phyloP scores from a whole-genome alignment of 2,329 filamentous ascomycete species.

The Neofusicoccum parvum region DNA sequence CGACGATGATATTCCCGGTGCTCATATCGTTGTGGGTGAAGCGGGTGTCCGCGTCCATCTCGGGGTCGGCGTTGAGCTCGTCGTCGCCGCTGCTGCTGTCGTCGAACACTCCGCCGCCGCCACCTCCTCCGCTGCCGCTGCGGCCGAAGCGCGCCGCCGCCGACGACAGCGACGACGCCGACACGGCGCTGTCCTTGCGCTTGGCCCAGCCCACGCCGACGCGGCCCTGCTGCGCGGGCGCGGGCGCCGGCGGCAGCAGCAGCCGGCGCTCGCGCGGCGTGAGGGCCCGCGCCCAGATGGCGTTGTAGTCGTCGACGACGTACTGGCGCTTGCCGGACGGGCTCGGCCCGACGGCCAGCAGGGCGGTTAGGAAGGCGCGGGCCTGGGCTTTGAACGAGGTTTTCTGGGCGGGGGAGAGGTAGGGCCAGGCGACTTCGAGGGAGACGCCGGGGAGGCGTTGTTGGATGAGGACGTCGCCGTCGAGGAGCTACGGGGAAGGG shows the following conservation, averaged over 20 bases:
- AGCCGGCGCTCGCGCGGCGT: slow-evolving; percentile 6
- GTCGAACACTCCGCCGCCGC: not conserved
- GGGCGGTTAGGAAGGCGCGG: slow-evolving; percentile 21
- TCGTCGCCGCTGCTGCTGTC: not conserved
- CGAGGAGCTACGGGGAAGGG: slow-evolving; percentile 24
- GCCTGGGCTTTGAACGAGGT: slow-evolving; percentile 41
- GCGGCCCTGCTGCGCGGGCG: not conserved
- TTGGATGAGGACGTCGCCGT: slow-evolving; percentile 41
- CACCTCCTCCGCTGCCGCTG: not conserved
- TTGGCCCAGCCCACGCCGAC: not conserved
- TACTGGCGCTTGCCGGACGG: not conserved
- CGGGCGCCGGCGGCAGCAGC: slow-evolving; percentile 11
- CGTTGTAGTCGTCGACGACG: slow-evolving; percentile 8
- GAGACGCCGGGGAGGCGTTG: slow-evolving; percentile 43
- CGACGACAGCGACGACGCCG: not conserved
- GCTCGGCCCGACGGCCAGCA: not conserved
- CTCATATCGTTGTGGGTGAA: slow-evolving; percentile 26
- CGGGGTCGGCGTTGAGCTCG: not conserved
- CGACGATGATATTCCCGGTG: slow-evolving; percentile 24
- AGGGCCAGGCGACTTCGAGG: slow-evolving; percentile 41
- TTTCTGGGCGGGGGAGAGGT: slow-evolving; percentile 38
- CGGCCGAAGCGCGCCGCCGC: not conserved
- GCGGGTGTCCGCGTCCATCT: slow-evolving; percentile 15
- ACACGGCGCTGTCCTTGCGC: not conserved
- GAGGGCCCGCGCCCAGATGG: slow-evolving; percentile 14